Percentiles rank a stretch among this genome's conserved stretches.
Evolutionary conservation across 495 filamentous ascomycete species (phyloP).

Genomic region (Letharia columbiana): DNA sequence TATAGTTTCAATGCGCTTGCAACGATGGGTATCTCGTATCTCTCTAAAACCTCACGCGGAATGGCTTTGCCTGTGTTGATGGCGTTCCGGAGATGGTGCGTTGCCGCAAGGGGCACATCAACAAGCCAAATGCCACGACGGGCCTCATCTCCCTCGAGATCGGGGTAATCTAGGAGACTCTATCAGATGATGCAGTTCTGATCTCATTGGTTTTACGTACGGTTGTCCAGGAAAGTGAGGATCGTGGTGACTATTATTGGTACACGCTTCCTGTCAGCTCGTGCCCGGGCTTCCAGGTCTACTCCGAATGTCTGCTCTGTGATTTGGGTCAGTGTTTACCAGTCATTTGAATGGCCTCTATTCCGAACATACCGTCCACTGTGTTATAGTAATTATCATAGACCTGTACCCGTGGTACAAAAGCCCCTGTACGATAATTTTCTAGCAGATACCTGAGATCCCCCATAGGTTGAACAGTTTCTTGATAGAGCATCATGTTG

Average conservation of each 20-base stretch:
- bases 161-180: slow-evolving; percentile 63
- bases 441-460: slow-evolving; percentile 95
- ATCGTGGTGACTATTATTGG: slow-evolving; percentile 87
- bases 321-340: slow-evolving; percentile 22
- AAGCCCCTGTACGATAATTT: slow-evolving; percentile 91
- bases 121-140: slow-evolving; percentile 88
- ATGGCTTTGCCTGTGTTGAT: slow-evolving; percentile 87
- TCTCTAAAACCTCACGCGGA: slow-evolving; percentile 63
- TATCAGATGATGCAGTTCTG: slow-evolving; percentile 21
- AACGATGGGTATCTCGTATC: slow-evolving; percentile 87
- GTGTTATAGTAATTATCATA: slow-evolving; percentile 99
- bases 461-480: slow-evolving; percentile 87
- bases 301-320: slow-evolving; percentile 93
- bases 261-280: slow-evolving; percentile 90
- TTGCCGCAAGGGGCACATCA: slow-evolving; percentile 77
- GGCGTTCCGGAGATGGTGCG: slow-evolving; percentile 70
- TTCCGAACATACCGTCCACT: slow-evolving; percentile 55
- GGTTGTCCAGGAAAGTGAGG: slow-evolving; percentile 87
- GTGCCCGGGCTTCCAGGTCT: slow-evolving; percentile 85
- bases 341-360: background rate
- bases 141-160: slow-evolving; percentile 94
- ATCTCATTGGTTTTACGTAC: slow-evolving; percentile 33
- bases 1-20: slow-evolving; percentile 93
- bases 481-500: slow-evolving; percentile 98
- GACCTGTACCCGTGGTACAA: slow-evolving; percentile 78